Conservation (phyloP, 2,329 filamentous ascomycete genomes). For the Zalaria sp. region DNA sequence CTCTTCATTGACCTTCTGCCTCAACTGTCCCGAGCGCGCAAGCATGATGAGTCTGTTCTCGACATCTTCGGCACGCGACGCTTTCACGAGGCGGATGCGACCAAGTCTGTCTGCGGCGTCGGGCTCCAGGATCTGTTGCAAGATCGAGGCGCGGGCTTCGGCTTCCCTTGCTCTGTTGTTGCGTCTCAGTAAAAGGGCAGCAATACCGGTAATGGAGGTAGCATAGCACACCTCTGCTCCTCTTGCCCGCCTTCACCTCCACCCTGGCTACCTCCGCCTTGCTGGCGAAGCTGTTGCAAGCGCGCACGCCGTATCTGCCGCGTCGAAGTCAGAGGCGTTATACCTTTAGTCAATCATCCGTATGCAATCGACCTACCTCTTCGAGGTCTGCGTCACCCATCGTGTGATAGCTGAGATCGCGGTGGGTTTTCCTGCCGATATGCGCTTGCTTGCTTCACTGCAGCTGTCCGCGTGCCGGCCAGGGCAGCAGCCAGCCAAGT, state of each 20-base stretch:
- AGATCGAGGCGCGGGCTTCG: slow-evolving; percentile 62
- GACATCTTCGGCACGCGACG: slow-evolving; percentile 74
- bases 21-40: slow-evolving; percentile 73
- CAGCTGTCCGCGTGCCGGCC: too few species aligned
- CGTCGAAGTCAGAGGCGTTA: slow-evolving; percentile 4
- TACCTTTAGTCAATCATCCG: neutral
- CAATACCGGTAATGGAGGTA: neutral
- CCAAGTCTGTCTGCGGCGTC: slow-evolving; percentile 86
- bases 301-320: slow-evolving; percentile 76
- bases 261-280: slow-evolving; percentile 36
- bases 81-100: slow-evolving; percentile 91
- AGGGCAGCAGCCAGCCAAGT: too few species aligned
- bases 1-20: slow-evolving; percentile 76
- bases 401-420: too few species aligned
- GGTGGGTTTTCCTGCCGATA: too few species aligned
- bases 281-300: slow-evolving; percentile 79
- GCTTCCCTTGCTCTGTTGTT: slow-evolving; percentile 29
- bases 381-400: slow-evolving; percentile 57
- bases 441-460: too few species aligned
- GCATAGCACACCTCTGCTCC: slow-evolving; percentile 38
- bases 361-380: slow-evolving; percentile 29
- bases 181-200: neutral
- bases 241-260: slow-evolving; percentile 35
- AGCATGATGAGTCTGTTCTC: slow-evolving; percentile 90
- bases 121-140: slow-evolving; percentile 87